Percentiles rank a stretch among this genome's conserved stretches.
phyloP scores from a whole-genome alignment of 805 yeast genomes.

The Torulaspora microellipsoides region DNA sequence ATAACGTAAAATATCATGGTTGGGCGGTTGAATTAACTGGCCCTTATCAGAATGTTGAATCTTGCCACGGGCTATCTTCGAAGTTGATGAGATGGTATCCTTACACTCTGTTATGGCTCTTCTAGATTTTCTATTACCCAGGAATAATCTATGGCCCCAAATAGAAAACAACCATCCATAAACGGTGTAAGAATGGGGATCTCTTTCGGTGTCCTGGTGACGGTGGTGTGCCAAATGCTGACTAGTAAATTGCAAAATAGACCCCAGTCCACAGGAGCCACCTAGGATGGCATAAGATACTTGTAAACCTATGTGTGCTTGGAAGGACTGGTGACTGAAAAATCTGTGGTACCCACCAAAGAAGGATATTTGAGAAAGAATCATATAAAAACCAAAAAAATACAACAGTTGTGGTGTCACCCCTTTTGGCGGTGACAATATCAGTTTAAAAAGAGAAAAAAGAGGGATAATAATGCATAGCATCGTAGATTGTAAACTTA shows the following conservation, averaged over 20 bases:
- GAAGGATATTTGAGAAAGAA: slow-evolving; percentile 19
- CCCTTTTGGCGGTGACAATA: slow-evolving; percentile 17
- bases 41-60: slow-evolving; percentile 30
- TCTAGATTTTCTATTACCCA: slow-evolving; percentile 54
- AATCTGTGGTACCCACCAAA: slow-evolving; percentile 28
- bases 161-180: slow-evolving; percentile 80
- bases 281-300: slow-evolving; percentile 22
- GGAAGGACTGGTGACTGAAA: slow-evolving; percentile 25
- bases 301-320: slow-evolving; percentile 19
- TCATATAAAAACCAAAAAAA: slow-evolving; percentile 16
- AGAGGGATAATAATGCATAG: slow-evolving; percentile 24
- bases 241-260: slow-evolving; percentile 23
- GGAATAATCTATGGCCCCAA: slow-evolving; percentile 79
- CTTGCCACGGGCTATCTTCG: slow-evolving; percentile 17
- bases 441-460: slow-evolving; percentile 21
- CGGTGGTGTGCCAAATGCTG: slow-evolving; percentile 86
- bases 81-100: slow-evolving; percentile 47
- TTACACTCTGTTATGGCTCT: slow-evolving; percentile 39
- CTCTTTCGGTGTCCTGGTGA: slow-evolving; percentile 80
- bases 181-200: slow-evolving; percentile 73
- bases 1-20: slow-evolving; percentile 52
- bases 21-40: slow-evolving; percentile 61
- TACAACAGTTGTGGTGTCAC: slow-evolving; percentile 9
- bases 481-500: slow-evolving; percentile 21
- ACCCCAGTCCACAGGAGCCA: slow-evolving; percentile 27